Percentiles rank a stretch among this genome's conserved stretches.
Conservation (phyloP, 2,329 filamentous ascomycete species). For the Cyanodermella asteris region DNA sequence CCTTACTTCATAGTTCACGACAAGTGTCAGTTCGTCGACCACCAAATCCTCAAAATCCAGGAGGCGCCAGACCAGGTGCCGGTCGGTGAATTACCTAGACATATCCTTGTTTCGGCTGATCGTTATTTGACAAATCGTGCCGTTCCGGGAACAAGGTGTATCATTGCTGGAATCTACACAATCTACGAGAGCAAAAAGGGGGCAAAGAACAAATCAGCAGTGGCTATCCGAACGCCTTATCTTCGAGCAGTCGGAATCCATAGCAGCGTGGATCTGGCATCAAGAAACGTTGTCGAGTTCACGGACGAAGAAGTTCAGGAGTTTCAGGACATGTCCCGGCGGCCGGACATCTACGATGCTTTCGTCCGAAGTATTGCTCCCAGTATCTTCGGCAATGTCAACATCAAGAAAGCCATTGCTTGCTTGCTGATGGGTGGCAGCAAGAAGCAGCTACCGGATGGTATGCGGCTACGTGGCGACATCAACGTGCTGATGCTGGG, state of each 20-base stretch:
- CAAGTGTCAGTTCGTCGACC: conserved; percentile 83
- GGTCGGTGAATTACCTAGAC: conserved; percentile 81
- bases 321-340: conserved; percentile 72
- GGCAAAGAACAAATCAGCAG: conserved; percentile 51
- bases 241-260: conserved; percentile 81
- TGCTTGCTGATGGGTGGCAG: conserved; percentile 85
- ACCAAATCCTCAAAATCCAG: conserved; percentile 94
- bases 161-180: conserved; percentile 90
- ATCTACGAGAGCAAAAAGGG: conserved; percentile 93
- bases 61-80: conserved; percentile 95
- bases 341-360: conserved; percentile 76
- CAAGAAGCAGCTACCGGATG: conserved; percentile 92
- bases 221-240: conserved; percentile 90
- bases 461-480: conserved; percentile 92
- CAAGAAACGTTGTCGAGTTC: conserved; percentile 65
- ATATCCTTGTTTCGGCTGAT: conserved; percentile 92
- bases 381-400: conserved; percentile 84
- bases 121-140: conserved; percentile 88
- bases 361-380: conserved; percentile 88
- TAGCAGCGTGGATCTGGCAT: conserved; percentile 71
- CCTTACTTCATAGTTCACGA: conserved; percentile 94
- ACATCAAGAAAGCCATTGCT: conserved; percentile 94
- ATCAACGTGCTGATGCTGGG: conserved; percentile 94
- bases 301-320: conserved; percentile 95
- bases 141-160: conserved; percentile 83